Conservation (phyloP, 1,284 basidiomycete genomes). For the Termitomyces sp. region DNA sequence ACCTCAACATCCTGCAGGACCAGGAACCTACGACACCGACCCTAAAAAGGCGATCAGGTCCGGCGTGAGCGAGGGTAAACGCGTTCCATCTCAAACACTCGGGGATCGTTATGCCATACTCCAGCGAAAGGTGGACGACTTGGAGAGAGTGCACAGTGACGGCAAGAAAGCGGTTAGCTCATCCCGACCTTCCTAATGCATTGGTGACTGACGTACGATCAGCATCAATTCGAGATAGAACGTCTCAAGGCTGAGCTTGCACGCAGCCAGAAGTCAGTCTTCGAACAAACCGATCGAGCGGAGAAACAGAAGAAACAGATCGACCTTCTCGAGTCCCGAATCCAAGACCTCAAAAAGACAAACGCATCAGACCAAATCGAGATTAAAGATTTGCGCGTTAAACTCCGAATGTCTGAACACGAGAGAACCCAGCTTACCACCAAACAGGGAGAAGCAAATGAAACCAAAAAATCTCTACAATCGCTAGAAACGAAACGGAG, state of each 20-base stretch:
- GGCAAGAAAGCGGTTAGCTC: constrained; percentile 57
- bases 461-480: constrained; percentile 49
- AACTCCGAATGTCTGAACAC: constrained; percentile 56
- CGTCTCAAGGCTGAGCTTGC: constrained; percentile 52
- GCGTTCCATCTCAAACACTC: constrained; percentile 8
- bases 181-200: not conserved
- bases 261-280: constrained; percentile 39
- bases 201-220: not conserved
- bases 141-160: constrained; percentile 60
- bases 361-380: constrained; percentile 49
- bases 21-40: constrained; percentile 27
- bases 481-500: constrained; percentile 43
- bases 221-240: constrained; percentile 61
- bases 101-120: constrained; percentile 48
- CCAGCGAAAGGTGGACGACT: constrained; percentile 61
- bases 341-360: constrained; percentile 55
- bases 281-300: constrained; percentile 50
- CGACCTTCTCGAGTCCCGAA: constrained; percentile 44
- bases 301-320: constrained; percentile 63
- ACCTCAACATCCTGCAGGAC: constrained; percentile 25
- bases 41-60: constrained; percentile 16
- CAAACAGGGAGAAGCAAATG: constrained; percentile 47
- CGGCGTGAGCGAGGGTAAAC: constrained; percentile 10
- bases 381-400: constrained; percentile 55
- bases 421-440: constrained; percentile 46